Percentiles rank a stretch among this genome's conserved stretches.
Conservation (phyloP, 495 filamentous ascomycete species). For the Penicillium nucicola region DNA sequence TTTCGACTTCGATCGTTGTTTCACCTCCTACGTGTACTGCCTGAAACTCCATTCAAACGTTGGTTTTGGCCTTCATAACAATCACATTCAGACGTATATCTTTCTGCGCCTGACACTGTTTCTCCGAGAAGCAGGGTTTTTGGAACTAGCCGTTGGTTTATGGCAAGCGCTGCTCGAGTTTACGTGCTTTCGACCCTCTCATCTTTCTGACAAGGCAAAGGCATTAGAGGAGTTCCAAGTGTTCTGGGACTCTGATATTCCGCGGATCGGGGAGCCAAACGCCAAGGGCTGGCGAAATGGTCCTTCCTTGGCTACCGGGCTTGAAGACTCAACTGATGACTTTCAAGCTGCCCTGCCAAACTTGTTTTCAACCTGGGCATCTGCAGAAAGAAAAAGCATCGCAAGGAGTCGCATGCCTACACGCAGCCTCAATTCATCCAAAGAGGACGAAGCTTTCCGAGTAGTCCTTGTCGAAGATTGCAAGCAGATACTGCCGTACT, state of each 20-base stretch:
- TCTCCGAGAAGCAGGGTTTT: constrained; percentile 73
- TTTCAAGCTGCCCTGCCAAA: constrained; percentile 18
- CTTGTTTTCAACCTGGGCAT: constrained; percentile 56
- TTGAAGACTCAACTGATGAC: not conserved
- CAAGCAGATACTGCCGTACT: constrained; percentile 22
- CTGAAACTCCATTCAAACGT: constrained; percentile 46
- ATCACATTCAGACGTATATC: constrained; percentile 62
- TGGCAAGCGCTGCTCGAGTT: constrained; percentile 86
- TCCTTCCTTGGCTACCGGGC: not conserved
- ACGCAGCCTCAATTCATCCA: constrained; percentile 59
- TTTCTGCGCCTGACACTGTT: constrained; percentile 71
- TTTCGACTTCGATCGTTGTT: constrained; percentile 68
- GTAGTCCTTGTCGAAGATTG: constrained; percentile 53
- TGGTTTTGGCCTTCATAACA: constrained; percentile 19
- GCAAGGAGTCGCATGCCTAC: constrained; percentile 52
- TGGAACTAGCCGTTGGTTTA: constrained; percentile 70
- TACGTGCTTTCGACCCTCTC: constrained; percentile 54
- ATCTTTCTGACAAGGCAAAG: constrained; percentile 6
- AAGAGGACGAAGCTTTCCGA: constrained; percentile 73
- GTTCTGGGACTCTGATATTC: constrained; percentile 86
- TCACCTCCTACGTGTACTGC: constrained; percentile 52
- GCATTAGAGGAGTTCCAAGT: constrained; percentile 52
- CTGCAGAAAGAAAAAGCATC: constrained; percentile 52
- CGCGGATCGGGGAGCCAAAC: constrained; percentile 71
- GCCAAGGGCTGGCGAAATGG: constrained; percentile 65